Evolutionary conservation across 2,329 filamentous ascomycete species (phyloP), one percentile per base, ranked within the genome.

Genomic region (Plectosphaerella sp.): DNA sequence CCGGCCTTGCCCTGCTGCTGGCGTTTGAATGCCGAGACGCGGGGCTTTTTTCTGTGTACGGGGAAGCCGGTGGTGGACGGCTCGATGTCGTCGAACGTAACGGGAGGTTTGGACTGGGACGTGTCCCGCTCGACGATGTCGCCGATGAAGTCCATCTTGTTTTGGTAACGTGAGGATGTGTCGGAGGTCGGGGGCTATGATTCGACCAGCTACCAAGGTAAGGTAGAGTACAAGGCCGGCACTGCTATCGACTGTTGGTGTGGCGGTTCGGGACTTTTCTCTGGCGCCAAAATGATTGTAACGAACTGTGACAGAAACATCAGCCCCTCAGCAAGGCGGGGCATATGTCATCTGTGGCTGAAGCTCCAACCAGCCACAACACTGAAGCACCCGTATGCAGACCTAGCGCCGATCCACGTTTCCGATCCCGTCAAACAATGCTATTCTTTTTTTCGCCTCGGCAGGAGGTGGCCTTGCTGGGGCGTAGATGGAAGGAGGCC

Each of bases 91-190:
- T 87, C 85, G 10, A 84, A 81, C 39, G 77, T 76, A 9, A 35
- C 33, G 9, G 87, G 85, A 5, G 88, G 78, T 57, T 82, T 85
- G 20, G 83, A 76, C 22, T 76, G 69, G 14, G 75, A 69, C 24
- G 81, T 70, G 45, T 83, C 79, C 56, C 89, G 87, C 72, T 97
- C 93, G 62, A 88, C 79, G 57, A 97, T 84, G 59, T 97, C 92
- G 51, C 81, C 80, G 43, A 95, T 75, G 41, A 87, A 75, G 42
- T 47, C 24, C 25, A 47, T 35, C 3, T 33, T 9, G 28, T 33
- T 9, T 33, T 7, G 28, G 28, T 33, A 2, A 3, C 28, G 8
- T n/a, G 28, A 33, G 28, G 22, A 33, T 7, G 16, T n/a, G 37
- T 18, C 14, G 7, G 37, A 22, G 22, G 22, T 22, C 22, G 22